phyloP scores from a whole-genome alignment of 2,329 filamentous ascomycete genomes.

The Aspergillus japonicus region DNA sequence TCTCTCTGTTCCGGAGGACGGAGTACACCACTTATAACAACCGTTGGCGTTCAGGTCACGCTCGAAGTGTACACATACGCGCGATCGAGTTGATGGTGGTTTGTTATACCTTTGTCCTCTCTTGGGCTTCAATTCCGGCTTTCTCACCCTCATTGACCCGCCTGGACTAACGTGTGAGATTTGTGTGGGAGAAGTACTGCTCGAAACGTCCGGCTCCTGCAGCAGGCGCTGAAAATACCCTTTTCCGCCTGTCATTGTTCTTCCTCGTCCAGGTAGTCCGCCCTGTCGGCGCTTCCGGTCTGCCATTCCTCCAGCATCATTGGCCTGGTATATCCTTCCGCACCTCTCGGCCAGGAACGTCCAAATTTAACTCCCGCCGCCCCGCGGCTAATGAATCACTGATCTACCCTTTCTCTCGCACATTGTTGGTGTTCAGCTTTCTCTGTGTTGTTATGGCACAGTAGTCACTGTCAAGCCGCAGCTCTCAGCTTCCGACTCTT shows the following conservation, averaged over 20 bases:
- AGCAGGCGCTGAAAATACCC: constrained; percentile 20
- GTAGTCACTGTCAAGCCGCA: constrained; percentile 8
- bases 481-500: constrained; percentile 4
- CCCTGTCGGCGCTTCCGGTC: constrained; percentile 24
- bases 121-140: constrained; percentile 4
- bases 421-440: constrained; percentile 14
- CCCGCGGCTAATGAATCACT: constrained; percentile 25
- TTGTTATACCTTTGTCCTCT: no score
- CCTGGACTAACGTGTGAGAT: constrained; percentile 15
- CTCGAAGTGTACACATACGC: not conserved
- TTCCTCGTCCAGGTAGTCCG: constrained; percentile 14
- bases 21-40: not conserved
- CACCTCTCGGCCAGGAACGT: constrained; percentile 12
- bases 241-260: constrained; percentile 11
- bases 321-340: constrained; percentile 14
- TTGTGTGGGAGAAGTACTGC: constrained; percentile 10
- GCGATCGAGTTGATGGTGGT: not conserved
- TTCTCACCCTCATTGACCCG: constrained; percentile 5
- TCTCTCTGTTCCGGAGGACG: not conserved
- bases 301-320: constrained; percentile 13
- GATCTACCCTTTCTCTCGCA: constrained; percentile 13
- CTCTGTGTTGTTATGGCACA: constrained; percentile 15
- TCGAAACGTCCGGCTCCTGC: constrained; percentile 16
- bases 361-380: constrained; percentile 19
- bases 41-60: not conserved